phyloP scores from a whole-genome alignment of 495 filamentous ascomycete species.

The Penicillium coprophilum region DNA sequence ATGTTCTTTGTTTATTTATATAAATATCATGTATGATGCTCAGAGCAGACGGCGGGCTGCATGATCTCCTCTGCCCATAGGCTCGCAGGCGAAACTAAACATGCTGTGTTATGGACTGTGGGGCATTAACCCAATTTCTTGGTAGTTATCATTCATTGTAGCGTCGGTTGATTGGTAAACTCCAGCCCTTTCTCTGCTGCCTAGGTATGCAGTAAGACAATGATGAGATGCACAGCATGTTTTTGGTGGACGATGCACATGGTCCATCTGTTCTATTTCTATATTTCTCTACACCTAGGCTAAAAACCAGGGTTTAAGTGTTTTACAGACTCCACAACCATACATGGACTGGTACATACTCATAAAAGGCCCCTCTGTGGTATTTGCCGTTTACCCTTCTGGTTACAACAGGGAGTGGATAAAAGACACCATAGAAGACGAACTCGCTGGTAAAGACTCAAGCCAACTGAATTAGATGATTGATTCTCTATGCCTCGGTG shows the following conservation, averaged over 20 bases:
- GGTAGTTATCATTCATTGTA: not conserved
- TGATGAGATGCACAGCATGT: not conserved
- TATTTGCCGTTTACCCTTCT: not conserved
- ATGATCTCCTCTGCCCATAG: not conserved
- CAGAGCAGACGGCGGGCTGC: not conserved
- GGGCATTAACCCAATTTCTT: not conserved
- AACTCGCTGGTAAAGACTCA: not conserved
- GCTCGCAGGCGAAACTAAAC: not conserved
- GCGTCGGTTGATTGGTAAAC: not conserved
- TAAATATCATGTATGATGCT: constrained; percentile 11
- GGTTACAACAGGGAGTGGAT: not conserved
- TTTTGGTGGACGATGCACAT: not conserved
- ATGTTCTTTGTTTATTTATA: not conserved
- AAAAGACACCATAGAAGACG: not conserved
- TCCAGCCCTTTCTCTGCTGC: not conserved
- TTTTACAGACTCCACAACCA: not conserved
- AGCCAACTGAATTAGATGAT: not conserved
- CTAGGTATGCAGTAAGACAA: not conserved
- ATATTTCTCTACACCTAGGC: not conserved
- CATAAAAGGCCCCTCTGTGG: not conserved
- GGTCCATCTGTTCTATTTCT: not conserved
- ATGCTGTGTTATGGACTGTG: not conserved
- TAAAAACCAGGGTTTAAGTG: not conserved
- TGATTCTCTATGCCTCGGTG: not conserved
- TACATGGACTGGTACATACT: not conserved